A percentile compares a stretch with the other conserved stretches of the same genome.
These are phyloP conservation scores for Actinomortierella ambigua DNA, from an alignment of 371 early-diverging fungal genomes.

Conservation along the genomic window DNA sequence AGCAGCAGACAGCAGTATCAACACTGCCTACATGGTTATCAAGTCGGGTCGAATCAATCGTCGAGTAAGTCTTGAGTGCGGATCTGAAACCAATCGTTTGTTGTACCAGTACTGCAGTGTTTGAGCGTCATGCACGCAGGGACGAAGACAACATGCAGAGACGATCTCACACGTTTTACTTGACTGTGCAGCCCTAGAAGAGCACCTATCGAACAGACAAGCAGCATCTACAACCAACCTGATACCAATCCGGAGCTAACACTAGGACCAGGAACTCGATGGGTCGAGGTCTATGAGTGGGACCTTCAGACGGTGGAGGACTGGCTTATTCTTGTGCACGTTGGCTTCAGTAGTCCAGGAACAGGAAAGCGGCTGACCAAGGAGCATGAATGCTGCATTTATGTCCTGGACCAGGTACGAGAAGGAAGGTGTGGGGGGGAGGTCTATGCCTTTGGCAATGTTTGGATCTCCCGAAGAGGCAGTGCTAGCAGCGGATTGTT, in stretches of 20 bases:
- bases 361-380: constrained; percentile 23
- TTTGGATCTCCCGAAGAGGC: too few relatives aligned
- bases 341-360: constrained; percentile 20
- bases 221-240: not conserved
- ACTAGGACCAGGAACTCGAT: constrained; percentile 23
- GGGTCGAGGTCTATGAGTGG: constrained; percentile 21
- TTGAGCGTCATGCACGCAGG: too few relatives aligned
- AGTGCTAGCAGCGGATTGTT: too few relatives aligned
- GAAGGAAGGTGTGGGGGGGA: too few relatives aligned
- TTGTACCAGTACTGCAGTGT: too few relatives aligned
- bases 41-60: constrained; percentile 2
- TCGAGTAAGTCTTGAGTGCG: constrained; percentile 8
- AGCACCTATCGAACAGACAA: not conserved
- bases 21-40: constrained; percentile 8
- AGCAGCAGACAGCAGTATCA: not conserved
- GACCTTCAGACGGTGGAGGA: constrained; percentile 21
- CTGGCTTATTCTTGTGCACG: constrained; percentile 27
- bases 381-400: constrained; percentile 38
- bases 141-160: constrained; percentile 2
- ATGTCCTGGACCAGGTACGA: constrained; percentile 32
- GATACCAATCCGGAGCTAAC: not conserved
- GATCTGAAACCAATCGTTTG: too few relatives aligned
- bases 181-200: not conserved
- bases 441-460: too few relatives aligned
- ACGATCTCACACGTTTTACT: constrained; percentile 9